Conservation (phyloP, 2,329 filamentous ascomycete genomes). For the Pseudocercospora ulei region DNA sequence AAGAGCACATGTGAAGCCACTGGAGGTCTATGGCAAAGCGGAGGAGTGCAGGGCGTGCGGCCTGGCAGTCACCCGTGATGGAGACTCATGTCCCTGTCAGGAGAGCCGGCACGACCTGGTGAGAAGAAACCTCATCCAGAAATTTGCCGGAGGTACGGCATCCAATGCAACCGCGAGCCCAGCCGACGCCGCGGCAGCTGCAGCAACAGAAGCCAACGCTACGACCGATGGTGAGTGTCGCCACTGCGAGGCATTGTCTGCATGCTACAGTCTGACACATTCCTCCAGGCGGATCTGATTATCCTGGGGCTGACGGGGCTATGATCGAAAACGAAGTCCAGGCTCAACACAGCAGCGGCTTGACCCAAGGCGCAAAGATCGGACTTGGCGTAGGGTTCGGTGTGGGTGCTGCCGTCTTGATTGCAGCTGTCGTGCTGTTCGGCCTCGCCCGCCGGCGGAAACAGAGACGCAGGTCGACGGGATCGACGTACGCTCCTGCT, state of each 20-base stretch:
- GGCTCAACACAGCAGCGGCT: slow-evolving; percentile 2
- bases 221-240: neutral
- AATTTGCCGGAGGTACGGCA: slow-evolving; percentile 1
- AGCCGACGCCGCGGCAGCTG: slow-evolving; percentile 5
- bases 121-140: slow-evolving; percentile 1
- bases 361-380: slow-evolving; percentile 15
- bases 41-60: slow-evolving; percentile 5
- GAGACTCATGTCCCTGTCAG: neutral
- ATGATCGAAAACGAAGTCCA: neutral
- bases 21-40: neutral
- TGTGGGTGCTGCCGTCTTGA: slow-evolving; percentile 13
- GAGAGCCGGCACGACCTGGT: neutral
- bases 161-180: slow-evolving; percentile 1
- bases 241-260: no score
- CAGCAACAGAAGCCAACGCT: neutral
- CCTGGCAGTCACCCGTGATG: neutral
- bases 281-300: neutral
- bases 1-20: slow-evolving; percentile 5
- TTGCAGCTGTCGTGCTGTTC: slow-evolving; percentile 14
- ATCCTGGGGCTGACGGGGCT: neutral
- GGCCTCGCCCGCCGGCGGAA: slow-evolving; percentile 13
- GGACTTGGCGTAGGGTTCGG: slow-evolving; percentile 21
- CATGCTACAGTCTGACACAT: neutral
- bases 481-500: slow-evolving; percentile 12
- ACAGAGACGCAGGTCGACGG: slow-evolving; percentile 4